These are phyloP conservation scores for Quercus bicolor DNA, from an alignment of 306 rosid species.

Conservation along the genomic window DNA sequence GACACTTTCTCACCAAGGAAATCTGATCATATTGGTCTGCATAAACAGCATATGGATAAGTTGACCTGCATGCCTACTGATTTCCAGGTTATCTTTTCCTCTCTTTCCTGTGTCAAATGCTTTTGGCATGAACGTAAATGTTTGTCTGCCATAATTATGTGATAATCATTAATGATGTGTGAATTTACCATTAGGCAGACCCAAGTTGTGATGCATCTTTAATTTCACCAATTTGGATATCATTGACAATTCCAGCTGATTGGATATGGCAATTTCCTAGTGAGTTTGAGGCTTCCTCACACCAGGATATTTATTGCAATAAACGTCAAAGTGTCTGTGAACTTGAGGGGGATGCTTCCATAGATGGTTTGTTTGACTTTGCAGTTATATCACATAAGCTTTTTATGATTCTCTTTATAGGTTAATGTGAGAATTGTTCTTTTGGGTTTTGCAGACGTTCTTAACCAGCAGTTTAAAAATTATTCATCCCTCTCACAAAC, in stretches of 20 bases:
- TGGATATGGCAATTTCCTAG: too few species aligned
- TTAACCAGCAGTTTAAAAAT: slow-evolving; percentile 69
- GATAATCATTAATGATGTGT: too few species aligned
- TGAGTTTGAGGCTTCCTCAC: too few species aligned
- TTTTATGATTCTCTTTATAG: neutral
- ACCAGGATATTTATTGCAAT: too few species aligned
- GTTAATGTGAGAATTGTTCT: slow-evolving; percentile 3
- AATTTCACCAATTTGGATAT: too few species aligned
- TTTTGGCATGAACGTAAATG: too few species aligned
- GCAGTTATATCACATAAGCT: neutral
- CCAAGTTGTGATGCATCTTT: too few species aligned
- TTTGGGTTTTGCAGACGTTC: slow-evolving; percentile 64
- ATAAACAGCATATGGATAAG: neutral
- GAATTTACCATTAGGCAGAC: too few species aligned
- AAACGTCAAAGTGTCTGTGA: slow-evolving; percentile 24
- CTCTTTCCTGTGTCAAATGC: neutral
- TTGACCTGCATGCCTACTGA: slow-evolving; percentile 33
- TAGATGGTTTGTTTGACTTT: slow-evolving; percentile 70
- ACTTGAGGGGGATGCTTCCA: slow-evolving; percentile 72
- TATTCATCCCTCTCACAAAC: slow-evolving; percentile 87
- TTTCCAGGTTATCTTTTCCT: slow-evolving; percentile 27
- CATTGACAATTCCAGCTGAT: too few species aligned
- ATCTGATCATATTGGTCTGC: slow-evolving; percentile 19
- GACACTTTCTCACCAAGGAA: slow-evolving; percentile 40
- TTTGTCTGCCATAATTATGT: too few species aligned